Conservation (phyloP, 2,329 filamentous ascomycete species). For the Penicillium digitatum region DNA sequence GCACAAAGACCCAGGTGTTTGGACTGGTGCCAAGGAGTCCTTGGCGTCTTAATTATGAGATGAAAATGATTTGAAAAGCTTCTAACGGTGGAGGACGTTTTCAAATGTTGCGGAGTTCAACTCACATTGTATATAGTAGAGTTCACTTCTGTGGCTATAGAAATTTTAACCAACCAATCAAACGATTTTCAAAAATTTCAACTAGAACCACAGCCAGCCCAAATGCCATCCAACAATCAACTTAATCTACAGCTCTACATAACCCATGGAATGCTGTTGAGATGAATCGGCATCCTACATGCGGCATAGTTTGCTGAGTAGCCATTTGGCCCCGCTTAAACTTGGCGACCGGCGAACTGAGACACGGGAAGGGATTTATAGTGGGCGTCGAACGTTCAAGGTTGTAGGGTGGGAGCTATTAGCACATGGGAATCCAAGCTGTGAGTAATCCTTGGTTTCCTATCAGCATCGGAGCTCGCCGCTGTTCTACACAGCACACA, state of each 20-base stretch:
- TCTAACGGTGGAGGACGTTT: not conserved
- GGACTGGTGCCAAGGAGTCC: not conserved
- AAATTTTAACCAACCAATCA: not conserved
- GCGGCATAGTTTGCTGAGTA: constrained; percentile 6
- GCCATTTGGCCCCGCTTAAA: not conserved
- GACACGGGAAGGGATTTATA: not conserved
- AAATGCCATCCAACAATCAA: not conserved
- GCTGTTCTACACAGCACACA: constrained; percentile 16
- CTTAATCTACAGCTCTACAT: not conserved
- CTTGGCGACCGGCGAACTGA: constrained; percentile 4
- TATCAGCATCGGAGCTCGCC: constrained; percentile 14
- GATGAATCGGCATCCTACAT: not conserved
- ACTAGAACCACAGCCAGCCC: not conserved
- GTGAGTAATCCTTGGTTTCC: constrained; percentile 14
- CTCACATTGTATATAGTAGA: not conserved
- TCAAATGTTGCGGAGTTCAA: not conserved
- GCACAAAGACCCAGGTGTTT: not conserved
- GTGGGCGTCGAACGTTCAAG: not conserved
- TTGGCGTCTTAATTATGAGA: not conserved
- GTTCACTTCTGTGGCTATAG: not conserved
- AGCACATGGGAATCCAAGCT: constrained; percentile 12
- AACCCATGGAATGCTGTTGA: not conserved
- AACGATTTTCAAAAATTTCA: not conserved
- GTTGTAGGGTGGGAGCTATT: constrained; percentile 5
- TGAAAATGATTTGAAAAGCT: not conserved